These are phyloP conservation scores for Citrus sinensis DNA, from an alignment of 345 rosid genomes.

Conservation along the genomic window DVS_A1.0 CM039167.1:20501001-20501500, in stretches of 20 bases:
- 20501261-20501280: constrained; percentile 47
- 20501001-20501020: neutral
- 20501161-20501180: neutral
- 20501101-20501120: neutral
- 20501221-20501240: constrained; percentile 65
- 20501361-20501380: constrained; percentile 53
- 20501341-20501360: constrained; percentile 76
- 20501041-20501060: neutral
- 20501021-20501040: neutral
- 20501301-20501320: constrained; percentile 60
- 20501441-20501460: constrained; percentile 83
- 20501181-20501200: neutral
- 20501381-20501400: constrained; percentile 65
- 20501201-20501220: constrained; percentile 40
- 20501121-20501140: neutral
- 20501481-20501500: neutral
- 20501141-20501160: neutral
- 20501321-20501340: constrained; percentile 90
- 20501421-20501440: constrained; percentile 73
- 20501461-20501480: neutral
- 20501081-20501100: neutral
- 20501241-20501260: constrained; percentile 48
- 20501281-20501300: constrained; percentile 28
- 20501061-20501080: neutral
- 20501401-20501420: constrained; percentile 53